These are phyloP conservation scores for Jaapia argillacea DNA, from an alignment of 768 basidiomycete genomes.

Conservation along the genomic window DNA sequence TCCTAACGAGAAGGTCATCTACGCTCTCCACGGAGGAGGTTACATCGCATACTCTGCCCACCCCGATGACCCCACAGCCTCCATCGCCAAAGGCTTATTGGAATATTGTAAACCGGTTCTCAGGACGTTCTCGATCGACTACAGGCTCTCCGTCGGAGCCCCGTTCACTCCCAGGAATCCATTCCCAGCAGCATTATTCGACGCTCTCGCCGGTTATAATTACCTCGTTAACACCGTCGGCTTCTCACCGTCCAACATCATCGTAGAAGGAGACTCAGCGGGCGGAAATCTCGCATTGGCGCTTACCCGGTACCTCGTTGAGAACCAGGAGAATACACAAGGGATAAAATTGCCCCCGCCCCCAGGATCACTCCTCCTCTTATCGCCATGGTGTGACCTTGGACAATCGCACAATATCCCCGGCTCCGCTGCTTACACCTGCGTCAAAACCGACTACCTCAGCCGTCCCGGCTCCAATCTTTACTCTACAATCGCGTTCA, in stretches of 20 bases:
- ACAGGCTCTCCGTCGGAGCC: slow-evolving; percentile 19
- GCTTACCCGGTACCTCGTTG: slow-evolving; percentile 14
- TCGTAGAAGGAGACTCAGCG: slow-evolving; percentile 28
- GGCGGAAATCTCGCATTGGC: slow-evolving; percentile 26
- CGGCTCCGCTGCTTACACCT: background rate
- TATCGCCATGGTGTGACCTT: slow-evolving; percentile 12
- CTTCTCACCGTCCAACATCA: slow-evolving; percentile 21
- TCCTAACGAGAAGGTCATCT: slow-evolving; percentile 13
- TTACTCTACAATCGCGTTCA: slow-evolving; percentile 6
- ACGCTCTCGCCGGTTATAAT: slow-evolving; percentile 23
- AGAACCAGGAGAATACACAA: slow-evolving; percentile 1
- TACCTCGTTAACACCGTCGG: slow-evolving; percentile 21
- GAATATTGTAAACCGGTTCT: slow-evolving; percentile 31
- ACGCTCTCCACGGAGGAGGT: slow-evolving; percentile 10
- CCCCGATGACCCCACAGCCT: slow-evolving; percentile 23
- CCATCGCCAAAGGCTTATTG: slow-evolving; percentile 37
- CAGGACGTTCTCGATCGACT: slow-evolving; percentile 24
- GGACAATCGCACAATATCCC: background rate
- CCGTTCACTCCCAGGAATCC: slow-evolving; percentile 10
- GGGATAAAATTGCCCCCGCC: background rate
- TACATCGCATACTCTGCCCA: slow-evolving; percentile 3
- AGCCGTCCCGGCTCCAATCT: background rate
- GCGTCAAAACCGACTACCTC: slow-evolving; percentile 6
- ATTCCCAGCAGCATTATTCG: slow-evolving; percentile 28
- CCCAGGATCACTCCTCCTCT: background rate